Base-by-base conservation (phyloP, 2,329 filamentous ascomycete genomes). In the Ophioceras dolichostomum region DNA sequence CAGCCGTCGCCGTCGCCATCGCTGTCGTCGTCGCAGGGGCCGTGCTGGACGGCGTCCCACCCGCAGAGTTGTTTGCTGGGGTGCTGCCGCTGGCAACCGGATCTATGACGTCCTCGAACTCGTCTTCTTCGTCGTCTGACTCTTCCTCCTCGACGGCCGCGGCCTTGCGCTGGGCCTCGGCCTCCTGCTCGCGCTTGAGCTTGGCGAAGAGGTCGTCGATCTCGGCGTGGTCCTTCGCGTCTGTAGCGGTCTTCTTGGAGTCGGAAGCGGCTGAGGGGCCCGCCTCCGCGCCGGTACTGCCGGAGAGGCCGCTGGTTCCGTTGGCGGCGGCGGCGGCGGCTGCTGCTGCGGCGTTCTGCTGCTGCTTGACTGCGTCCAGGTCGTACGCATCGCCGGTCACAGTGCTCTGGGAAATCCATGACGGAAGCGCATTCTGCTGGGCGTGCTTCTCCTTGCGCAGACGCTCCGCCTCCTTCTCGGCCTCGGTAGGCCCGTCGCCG, bases 351-450 rank as follows among this genome's bases (percentile, higher is more conserved):
- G 51, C 37, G 42, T 50, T 35, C 51, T 49, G 33, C 43, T 51
- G 44, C 14, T n/a, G 30, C 20, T 26, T 37, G 54, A 58, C 28
- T 26, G 39, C 43, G 42, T 50, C 46, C 46, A 55, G 60, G 29
- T 62, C 57, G 53, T 73, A 81, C n/a, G 72, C 70, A 41, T 76
- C 68, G 36, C 75, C 74, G 4, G 68, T 76, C 34, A 84, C 70
- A 2, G 79, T 84, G 43, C 77, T 82, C 39, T 79, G 72, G 1
- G 76, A 73, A 59, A 84, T 82, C 78, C 81, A 85, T 8, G 68
- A 61, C 2, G 81, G 81, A 42, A 86, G 58, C 7, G 74, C 76
- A 50, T 86, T 86, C 50, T 83, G 76, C 46, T 67, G 64, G 2
- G 76, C 73, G 43, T 78, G 65, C 54, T 75, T 73, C 49, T 79